Percentiles rank a stretch among this genome's conserved stretches.
These are phyloP conservation scores for Paramecium primaurelia DNA, from an alignment of 73 alveolate genomes.

Conservation along the genomic window DNA sequence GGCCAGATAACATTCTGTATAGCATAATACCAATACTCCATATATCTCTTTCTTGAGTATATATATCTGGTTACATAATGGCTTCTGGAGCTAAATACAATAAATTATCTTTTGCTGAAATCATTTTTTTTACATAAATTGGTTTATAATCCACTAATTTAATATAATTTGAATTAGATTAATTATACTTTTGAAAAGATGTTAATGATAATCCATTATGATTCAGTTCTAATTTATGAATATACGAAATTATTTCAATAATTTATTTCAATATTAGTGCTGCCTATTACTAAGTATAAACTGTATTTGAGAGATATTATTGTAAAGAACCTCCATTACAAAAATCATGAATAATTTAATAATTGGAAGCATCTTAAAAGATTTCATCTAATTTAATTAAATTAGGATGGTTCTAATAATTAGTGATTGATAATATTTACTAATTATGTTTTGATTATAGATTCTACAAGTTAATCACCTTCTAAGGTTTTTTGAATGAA, in stretches of 20 bases:
- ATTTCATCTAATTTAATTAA: background rate
- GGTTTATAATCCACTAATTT: background rate
- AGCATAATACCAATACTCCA: slow-evolving; percentile 68
- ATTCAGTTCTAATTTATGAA: background rate
- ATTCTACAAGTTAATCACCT: background rate
- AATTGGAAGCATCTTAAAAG: background rate
- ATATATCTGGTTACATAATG: background rate
- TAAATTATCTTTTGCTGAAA: background rate
- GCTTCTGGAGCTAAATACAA: background rate
- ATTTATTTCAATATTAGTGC: background rate
- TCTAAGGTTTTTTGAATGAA: background rate
- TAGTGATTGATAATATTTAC: background rate
- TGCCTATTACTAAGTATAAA: background rate
- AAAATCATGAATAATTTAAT: background rate
- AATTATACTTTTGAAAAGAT: background rate
- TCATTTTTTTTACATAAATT: background rate
- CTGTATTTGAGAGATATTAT: background rate
- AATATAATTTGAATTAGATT: background rate
- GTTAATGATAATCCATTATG: background rate
- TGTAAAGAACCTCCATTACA: background rate
- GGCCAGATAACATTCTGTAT: slow-evolving; percentile 52
- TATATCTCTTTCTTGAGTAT: slow-evolving; percentile 34
- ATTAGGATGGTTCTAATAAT: background rate
- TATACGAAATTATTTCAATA: background rate
- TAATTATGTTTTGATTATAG: background rate